phyloP scores from a whole-genome alignment of 139 green algal species.

The Protoeuglena noctilucae region DNA sequence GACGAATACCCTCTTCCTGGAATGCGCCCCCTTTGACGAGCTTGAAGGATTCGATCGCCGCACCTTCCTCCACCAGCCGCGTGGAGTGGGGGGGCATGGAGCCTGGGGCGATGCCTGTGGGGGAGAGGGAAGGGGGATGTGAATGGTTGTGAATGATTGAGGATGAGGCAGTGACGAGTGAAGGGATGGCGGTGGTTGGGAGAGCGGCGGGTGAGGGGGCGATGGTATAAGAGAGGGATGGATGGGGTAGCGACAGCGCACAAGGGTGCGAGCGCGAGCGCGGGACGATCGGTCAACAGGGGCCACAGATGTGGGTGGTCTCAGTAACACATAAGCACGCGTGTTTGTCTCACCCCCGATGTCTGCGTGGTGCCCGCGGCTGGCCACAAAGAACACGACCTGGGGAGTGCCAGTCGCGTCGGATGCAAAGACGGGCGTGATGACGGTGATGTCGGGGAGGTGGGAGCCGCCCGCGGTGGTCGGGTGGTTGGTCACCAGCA shows the following conservation, averaged over 20 bases:
- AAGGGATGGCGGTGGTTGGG: background rate
- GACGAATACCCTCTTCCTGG: conserved; percentile 71
- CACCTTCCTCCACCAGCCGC: conserved; percentile 75
- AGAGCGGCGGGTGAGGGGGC: too few relatives aligned
- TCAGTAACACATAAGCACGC: too few relatives aligned
- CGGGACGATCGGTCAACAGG: too few relatives aligned
- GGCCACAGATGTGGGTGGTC: too few relatives aligned
- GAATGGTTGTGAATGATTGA: background rate
- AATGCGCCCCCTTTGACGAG: conserved; percentile 53
- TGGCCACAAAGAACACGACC: conserved; percentile 91
- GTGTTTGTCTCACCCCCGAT: too few relatives aligned
- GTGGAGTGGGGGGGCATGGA: conserved; percentile 81
- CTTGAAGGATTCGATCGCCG: conserved; percentile 84
- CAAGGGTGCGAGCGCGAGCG: too few relatives aligned
- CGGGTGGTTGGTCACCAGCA: conserved; percentile 87
- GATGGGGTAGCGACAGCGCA: too few relatives aligned
- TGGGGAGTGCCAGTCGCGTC: conserved; percentile 10
- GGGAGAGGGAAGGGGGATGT: conserved; percentile 23
- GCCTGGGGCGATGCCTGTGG: conserved; percentile 80
- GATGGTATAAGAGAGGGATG: too few relatives aligned
- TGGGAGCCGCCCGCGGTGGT: conserved; percentile 79
- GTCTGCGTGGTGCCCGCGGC: conserved; percentile 62
- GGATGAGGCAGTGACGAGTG: background rate
- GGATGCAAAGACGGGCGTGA: conserved; percentile 76
- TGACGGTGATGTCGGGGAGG: conserved; percentile 96